A percentile compares a stretch with the other conserved stretches of the same genome.
Conservation (phyloP, 192 early-diverging fungal genomes). For the Rhizoclosmatium globosum region DNA sequence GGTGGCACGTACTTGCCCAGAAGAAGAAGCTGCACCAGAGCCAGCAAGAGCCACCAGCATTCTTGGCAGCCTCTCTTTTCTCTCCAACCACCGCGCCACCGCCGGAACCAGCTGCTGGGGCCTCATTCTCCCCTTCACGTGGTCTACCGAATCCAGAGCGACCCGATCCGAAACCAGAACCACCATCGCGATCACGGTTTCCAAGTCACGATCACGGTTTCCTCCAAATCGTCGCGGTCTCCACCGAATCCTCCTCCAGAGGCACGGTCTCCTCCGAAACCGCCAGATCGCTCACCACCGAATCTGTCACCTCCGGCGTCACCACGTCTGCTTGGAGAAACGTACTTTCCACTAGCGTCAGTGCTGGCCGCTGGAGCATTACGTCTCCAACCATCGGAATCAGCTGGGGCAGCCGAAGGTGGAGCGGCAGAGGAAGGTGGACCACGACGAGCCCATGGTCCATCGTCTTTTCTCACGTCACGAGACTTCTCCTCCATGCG, state of each 20-base stretch:
- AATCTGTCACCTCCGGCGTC: slow-evolving; percentile 1
- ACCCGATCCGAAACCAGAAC: background rate
- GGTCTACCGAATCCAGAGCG: background rate
- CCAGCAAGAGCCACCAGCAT: background rate
- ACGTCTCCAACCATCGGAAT: slow-evolving; percentile 15
- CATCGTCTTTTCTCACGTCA: slow-evolving; percentile 3
- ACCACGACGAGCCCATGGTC: slow-evolving; percentile 14
- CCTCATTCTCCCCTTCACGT: slow-evolving; percentile 1
- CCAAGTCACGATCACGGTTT: slow-evolving; percentile 13
- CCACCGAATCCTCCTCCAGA: slow-evolving; percentile 3
- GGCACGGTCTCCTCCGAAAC: background rate
- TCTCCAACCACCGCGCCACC: slow-evolving; percentile 5
- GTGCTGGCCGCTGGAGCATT: background rate
- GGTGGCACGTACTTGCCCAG: slow-evolving; percentile 24
- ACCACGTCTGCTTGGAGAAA: slow-evolving; percentile 32
- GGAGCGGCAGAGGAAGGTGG: slow-evolving; percentile 24
- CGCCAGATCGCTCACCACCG: slow-evolving; percentile 1
- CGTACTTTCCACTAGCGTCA: slow-evolving; percentile 30
- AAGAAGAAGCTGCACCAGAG: background rate
- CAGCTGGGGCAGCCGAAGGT: background rate
- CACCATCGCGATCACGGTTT: background rate
- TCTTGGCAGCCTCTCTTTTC: slow-evolving; percentile 1
- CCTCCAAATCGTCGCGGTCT: slow-evolving; percentile 11
- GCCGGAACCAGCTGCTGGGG: background rate
- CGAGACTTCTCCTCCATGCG: slow-evolving; percentile 19